Percentiles rank a stretch among this genome's conserved stretches.
Conservation (phyloP, 768 basidiomycete genomes). For the Austroboletus festivus region DNA sequence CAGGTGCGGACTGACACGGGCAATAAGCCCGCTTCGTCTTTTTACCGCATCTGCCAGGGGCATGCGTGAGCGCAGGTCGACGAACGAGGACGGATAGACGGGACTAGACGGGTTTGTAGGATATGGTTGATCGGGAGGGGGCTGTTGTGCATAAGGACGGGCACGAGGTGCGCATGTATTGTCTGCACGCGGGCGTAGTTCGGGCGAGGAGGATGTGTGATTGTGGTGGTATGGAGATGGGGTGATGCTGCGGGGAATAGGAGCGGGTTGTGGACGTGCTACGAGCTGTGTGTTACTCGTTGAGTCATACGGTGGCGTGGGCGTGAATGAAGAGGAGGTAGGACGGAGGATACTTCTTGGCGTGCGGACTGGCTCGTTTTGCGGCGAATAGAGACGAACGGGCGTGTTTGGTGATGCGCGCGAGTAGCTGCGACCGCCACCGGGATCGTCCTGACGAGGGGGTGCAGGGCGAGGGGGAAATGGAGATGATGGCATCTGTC, state of each 20-base stretch:
- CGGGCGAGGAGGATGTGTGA: slow-evolving; percentile 25
- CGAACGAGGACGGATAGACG: slow-evolving; percentile 10
- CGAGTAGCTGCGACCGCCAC: not conserved
- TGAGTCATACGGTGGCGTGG: slow-evolving; percentile 4
- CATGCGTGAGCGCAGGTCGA: slow-evolving; percentile 8
- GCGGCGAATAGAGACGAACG: not conserved
- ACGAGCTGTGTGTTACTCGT: not conserved
- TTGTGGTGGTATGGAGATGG: slow-evolving; percentile 14
- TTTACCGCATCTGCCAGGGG: slow-evolving; percentile 9
- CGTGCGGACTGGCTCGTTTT: slow-evolving; percentile 4
- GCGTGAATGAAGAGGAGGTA: not conserved
- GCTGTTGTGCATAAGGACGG: slow-evolving; percentile 11
- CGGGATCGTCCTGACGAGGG: slow-evolving; percentile 8
- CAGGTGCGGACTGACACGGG: slow-evolving; percentile 9
- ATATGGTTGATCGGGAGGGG: slow-evolving; percentile 8
- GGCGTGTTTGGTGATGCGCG: slow-evolving; percentile 1
- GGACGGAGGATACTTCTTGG: slow-evolving; percentile 22
- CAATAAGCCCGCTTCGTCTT: slow-evolving; percentile 15
- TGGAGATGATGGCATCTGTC: slow-evolving; percentile 18
- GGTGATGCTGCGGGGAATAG: slow-evolving; percentile 9
- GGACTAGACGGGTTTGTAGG: not conserved
- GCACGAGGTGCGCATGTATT: slow-evolving; percentile 24
- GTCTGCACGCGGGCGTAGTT: slow-evolving; percentile 19
- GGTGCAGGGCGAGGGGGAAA: slow-evolving; percentile 18
- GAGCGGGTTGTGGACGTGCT: slow-evolving; percentile 4